phyloP scores from a whole-genome alignment of 176 grass and related monocot species.

The Avena sativa region DNA sequence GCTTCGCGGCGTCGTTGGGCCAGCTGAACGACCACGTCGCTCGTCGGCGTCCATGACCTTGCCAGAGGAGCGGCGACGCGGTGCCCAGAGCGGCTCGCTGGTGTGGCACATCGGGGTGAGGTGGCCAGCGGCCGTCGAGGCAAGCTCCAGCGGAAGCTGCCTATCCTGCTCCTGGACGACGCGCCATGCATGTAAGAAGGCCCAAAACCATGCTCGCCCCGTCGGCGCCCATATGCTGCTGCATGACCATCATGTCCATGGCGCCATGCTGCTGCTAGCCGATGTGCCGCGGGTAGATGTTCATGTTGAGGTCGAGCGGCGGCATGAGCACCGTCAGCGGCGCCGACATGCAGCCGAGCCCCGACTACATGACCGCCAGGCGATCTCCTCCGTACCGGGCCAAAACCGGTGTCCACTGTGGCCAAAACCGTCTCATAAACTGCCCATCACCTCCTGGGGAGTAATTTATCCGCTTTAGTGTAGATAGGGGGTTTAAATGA shows the following conservation, averaged over 20 bases:
- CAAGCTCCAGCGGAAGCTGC: slow-evolving; percentile 75
- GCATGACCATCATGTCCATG: slow-evolving; percentile 57
- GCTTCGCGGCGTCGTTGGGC: slow-evolving; percentile 65
- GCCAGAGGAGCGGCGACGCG: background rate
- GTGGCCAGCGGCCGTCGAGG: slow-evolving; percentile 62
- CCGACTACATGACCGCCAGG: slow-evolving; percentile 39
- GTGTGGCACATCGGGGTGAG: slow-evolving; percentile 65
- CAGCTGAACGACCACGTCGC: slow-evolving; percentile 65
- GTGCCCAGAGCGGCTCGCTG: slow-evolving; percentile 65
- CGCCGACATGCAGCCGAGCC: slow-evolving; percentile 46
- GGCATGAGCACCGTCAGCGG: slow-evolving; percentile 55
- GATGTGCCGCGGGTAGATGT: slow-evolving; percentile 79
- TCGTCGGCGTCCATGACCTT: slow-evolving; percentile 66
- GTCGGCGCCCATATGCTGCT: slow-evolving; percentile 25
- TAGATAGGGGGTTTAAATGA: too few species aligned
- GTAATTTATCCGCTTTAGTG: too few species aligned
- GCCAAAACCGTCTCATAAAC: too few species aligned
- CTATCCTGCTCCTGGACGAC: slow-evolving; percentile 72
- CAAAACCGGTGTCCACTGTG: too few species aligned
- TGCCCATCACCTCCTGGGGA: too few species aligned
- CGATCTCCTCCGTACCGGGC: slow-evolving; percentile 55
- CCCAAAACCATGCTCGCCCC: background rate
- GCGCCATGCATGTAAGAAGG: slow-evolving; percentile 32
- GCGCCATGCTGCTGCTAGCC: slow-evolving; percentile 27
- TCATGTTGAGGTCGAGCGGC: slow-evolving; percentile 88